phyloP scores from a whole-genome alignment of 768 basidiomycete genomes.

The Kwoniella shandongensis region DNA sequence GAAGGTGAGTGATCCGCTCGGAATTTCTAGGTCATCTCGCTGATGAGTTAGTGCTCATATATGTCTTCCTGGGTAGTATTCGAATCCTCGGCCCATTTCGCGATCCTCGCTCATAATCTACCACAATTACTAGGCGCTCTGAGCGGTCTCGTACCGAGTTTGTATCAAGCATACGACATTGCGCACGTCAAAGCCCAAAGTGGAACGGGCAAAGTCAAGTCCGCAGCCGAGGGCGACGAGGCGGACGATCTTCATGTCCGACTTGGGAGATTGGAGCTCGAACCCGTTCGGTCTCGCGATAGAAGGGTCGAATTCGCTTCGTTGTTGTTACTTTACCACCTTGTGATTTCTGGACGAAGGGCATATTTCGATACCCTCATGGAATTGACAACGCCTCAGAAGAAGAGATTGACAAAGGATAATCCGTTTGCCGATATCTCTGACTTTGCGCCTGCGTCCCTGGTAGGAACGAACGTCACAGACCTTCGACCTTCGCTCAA shows the following conservation, averaged over 20 bases:
- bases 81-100: slow-evolving; percentile 40
- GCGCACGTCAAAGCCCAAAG: slow-evolving; percentile 2
- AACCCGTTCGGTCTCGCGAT: no score
- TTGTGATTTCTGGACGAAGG: slow-evolving; percentile 17
- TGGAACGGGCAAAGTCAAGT: not conserved
- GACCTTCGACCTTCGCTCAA: no score
- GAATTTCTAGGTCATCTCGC: not conserved
- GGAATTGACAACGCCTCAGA: slow-evolving; percentile 14
- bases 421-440: slow-evolving; percentile 15
- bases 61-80: slow-evolving; percentile 33
- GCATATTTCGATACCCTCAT: slow-evolving; percentile 18
- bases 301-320: slow-evolving; percentile 23
- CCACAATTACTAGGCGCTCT: slow-evolving; percentile 45
- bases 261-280: not conserved
- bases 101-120: slow-evolving; percentile 38
- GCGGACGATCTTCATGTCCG: not conserved
- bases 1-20: slow-evolving; percentile 43
- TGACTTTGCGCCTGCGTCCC: no score
- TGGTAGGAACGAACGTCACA: no score
- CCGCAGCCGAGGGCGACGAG: not conserved
- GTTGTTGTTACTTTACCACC: slow-evolving; percentile 34
- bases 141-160: slow-evolving; percentile 42
- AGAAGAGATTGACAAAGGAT: not conserved
- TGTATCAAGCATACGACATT: slow-evolving; percentile 30
- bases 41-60: no score